Conservation (phyloP, 345 rosid species). For the Erysimum cheiranthoides region DNA sequence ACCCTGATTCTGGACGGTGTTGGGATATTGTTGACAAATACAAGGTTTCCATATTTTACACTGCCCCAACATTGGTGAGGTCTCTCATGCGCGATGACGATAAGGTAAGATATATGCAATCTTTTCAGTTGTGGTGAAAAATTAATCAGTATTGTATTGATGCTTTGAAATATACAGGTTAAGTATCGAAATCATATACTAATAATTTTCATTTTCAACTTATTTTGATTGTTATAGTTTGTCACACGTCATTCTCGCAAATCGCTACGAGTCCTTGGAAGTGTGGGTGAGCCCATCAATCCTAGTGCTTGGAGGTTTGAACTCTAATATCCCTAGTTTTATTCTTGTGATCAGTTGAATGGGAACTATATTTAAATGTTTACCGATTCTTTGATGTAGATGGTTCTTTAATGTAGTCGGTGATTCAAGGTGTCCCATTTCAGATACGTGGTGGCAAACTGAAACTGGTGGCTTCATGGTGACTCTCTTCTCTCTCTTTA, state of each 20-base stretch:
- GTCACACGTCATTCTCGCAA: constrained; percentile 86
- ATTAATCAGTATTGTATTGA: not conserved
- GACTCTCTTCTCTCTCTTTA: constrained; percentile 26
- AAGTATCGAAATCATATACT: not conserved
- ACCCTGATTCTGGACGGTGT: constrained; percentile 94
- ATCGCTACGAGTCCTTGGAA: constrained; percentile 93
- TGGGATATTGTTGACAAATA: constrained; percentile 99
- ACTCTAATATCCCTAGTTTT: constrained; percentile 36
- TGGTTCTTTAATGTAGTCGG: constrained; percentile 96
- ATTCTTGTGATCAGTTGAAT: constrained; percentile 6
- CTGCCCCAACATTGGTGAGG: constrained; percentile 97
- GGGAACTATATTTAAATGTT: constrained; percentile 7
- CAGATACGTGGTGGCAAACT: constrained; percentile 99
- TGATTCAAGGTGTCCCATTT: constrained; percentile 90
- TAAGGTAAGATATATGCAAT: constrained; percentile 59
- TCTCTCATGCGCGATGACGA: constrained; percentile 95
- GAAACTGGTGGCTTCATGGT: constrained; percentile 99
- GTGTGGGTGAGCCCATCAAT: constrained; percentile 99
- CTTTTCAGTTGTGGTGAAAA: constrained; percentile 25
- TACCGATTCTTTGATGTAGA: constrained; percentile 53
- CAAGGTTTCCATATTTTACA: constrained; percentile 89
- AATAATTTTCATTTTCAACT: not conserved
- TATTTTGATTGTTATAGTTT: constrained; percentile 57
- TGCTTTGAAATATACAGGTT: not conserved
- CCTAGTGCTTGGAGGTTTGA: constrained; percentile 98